A percentile compares a stretch with the other conserved stretches of the same genome.
Conservation (phyloP, 2,329 filamentous ascomycete genomes). For the Alternaria sp. region DNA sequence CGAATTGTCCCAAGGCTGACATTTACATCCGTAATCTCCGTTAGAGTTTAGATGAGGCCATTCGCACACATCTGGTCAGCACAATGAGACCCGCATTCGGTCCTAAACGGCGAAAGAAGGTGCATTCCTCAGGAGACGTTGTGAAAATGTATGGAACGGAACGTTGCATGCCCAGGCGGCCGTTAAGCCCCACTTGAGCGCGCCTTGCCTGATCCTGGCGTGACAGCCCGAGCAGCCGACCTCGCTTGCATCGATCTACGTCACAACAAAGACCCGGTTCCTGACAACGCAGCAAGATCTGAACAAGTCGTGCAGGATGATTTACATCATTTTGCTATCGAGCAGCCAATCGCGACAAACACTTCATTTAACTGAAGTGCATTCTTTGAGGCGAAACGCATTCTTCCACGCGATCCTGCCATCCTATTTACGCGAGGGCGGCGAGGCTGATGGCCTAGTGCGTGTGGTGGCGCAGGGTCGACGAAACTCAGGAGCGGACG, state of each 20-base stretch:
- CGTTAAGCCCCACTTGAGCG: conserved; percentile 12
- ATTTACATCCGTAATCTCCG: not conserved
- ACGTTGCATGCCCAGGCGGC: conserved; percentile 11
- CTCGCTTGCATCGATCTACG: conserved; percentile 13
- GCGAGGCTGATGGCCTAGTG: conserved; percentile 7
- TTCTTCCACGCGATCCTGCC: conserved; percentile 21
- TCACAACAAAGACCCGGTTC: conserved; percentile 14
- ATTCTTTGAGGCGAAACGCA: conserved; percentile 8
- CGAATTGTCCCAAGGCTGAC: not conserved
- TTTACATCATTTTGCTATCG: conserved; percentile 29
- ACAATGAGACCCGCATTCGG: not conserved
- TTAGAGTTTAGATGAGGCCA: not conserved
- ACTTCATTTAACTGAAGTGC: conserved; percentile 15
- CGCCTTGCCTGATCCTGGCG: conserved; percentile 15
- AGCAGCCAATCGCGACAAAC: conserved; percentile 14
- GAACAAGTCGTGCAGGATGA: not conserved
- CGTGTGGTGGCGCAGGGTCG: conserved; percentile 4
- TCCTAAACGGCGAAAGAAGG: not conserved
- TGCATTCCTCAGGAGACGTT: not conserved
- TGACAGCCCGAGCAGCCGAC: conserved; percentile 9
- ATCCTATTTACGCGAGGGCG: conserved; percentile 12
- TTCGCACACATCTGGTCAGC: not conserved
- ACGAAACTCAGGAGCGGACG: not conserved
- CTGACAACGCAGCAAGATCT: conserved; percentile 10
- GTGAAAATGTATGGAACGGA: conserved; percentile 6